Evolutionary conservation across 1,284 basidiomycete genomes (phyloP).

Genomic region (Pseudozyma hubeiensis): DNA sequence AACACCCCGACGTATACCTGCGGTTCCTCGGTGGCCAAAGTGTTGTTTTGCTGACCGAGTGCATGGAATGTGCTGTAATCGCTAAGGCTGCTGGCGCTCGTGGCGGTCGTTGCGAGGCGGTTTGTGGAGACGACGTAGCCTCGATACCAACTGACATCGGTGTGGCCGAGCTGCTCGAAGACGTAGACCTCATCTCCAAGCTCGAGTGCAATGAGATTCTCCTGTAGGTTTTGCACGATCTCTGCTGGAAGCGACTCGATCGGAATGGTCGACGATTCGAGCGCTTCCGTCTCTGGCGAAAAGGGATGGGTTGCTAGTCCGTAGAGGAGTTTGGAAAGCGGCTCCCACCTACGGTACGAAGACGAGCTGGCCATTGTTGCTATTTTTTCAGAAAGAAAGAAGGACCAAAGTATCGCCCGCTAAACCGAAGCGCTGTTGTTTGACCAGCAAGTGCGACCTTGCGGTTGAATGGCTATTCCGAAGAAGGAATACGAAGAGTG

Average conservation of each 20-base stretch:
- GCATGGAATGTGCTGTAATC: constrained; percentile 56
- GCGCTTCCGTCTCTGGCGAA: constrained; percentile 53
- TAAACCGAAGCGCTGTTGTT: neutral
- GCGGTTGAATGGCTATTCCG: neutral
- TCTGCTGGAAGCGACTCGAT: constrained; percentile 38
- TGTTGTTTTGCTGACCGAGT: constrained; percentile 13
- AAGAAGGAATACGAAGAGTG: neutral
- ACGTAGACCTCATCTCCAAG: constrained; percentile 96
- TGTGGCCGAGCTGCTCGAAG: constrained; percentile 63
- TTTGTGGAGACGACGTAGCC: constrained; percentile 81
- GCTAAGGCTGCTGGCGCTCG: constrained; percentile 69
- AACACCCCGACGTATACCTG: constrained; percentile 97
- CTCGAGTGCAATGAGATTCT: constrained; percentile 67
- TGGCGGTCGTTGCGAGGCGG: constrained; percentile 39
- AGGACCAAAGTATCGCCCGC: too few species aligned
- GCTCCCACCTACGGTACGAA: constrained; percentile 57
- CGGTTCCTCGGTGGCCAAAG: constrained; percentile 70
- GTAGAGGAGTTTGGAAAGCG: constrained; percentile 60
- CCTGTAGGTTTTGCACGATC: constrained; percentile 35
- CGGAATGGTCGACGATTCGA: constrained; percentile 38
- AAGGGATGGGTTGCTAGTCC: constrained; percentile 62
- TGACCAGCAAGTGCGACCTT: neutral
- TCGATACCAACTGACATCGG: constrained; percentile 66
- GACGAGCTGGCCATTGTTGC: constrained; percentile 24
- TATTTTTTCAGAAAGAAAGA: neutral